Evolutionary conservation across 345 rosid genomes (phyloP).

Genomic region (Eucalyptus shirleyi): DNA sequence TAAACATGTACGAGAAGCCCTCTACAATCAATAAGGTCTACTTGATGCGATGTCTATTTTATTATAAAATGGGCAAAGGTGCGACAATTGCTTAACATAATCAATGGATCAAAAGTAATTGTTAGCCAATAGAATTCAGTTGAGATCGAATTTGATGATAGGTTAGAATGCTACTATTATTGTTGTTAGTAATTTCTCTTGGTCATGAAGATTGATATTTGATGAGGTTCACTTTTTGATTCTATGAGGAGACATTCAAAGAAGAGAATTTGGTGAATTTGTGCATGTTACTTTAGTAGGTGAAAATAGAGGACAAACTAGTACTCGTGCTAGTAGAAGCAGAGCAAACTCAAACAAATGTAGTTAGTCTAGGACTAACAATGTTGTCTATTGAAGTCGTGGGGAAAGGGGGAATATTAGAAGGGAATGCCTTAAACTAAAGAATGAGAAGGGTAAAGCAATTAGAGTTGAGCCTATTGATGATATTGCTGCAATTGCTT

Average conservation of each 20-base stretch:
- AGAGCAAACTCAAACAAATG: background rate
- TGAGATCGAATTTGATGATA: no score
- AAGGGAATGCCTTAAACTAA: background rate
- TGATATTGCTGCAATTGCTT: background rate
- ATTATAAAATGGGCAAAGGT: no score
- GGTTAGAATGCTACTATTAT: background rate
- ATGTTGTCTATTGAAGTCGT: background rate
- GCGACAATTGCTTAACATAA: no score
- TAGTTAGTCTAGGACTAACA: background rate
- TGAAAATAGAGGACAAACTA: background rate
- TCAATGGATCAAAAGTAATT: no score
- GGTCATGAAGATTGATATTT: background rate
- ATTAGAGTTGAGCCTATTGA: background rate
- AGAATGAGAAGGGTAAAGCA: background rate
- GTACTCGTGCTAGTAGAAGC: background rate
- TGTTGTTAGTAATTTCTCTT: background rate
- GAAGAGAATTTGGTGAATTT: background rate
- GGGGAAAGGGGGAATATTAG: background rate
- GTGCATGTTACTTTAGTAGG: background rate
- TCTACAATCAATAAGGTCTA: no score
- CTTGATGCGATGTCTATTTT: no score
- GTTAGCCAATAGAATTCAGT: no score
- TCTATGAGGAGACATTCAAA: background rate
- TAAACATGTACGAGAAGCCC: no score
- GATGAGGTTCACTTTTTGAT: background rate